phyloP scores from a whole-genome alignment of 1,284 basidiomycete species.

The Phlebopus sp. region DNA sequence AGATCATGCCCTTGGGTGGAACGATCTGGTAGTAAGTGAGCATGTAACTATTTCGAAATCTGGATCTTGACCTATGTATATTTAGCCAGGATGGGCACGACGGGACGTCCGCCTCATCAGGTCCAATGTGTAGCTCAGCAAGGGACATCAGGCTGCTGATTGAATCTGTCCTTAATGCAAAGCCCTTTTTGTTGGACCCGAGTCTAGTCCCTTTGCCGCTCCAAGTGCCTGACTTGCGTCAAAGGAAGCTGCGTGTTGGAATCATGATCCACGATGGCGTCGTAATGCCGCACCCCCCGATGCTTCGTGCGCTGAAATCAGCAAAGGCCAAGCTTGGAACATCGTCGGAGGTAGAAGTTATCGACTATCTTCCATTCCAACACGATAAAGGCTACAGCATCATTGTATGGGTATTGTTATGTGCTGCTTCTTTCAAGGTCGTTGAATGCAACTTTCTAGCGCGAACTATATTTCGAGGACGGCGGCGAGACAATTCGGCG shows the following conservation, averaged over 20 bases:
- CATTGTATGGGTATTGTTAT: slow-evolving; percentile 26
- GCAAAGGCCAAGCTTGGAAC: slow-evolving; percentile 36
- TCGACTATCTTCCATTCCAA: slow-evolving; percentile 38
- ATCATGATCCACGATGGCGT: slow-evolving; percentile 47
- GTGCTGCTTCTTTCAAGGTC: not conserved
- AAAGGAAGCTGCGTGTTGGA: slow-evolving; percentile 39
- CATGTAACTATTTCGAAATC: slow-evolving; percentile 29
- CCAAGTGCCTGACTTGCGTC: slow-evolving; percentile 18
- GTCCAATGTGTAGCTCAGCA: slow-evolving; percentile 39
- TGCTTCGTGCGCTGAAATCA: slow-evolving; percentile 38
- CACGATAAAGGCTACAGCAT: slow-evolving; percentile 36
- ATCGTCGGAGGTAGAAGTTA: slow-evolving; percentile 39
- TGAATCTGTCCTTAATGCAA: slow-evolving; percentile 35
- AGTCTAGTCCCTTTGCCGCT: slow-evolving; percentile 41
- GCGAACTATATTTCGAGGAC: slow-evolving; percentile 19
- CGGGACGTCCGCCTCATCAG: slow-evolving; percentile 28
- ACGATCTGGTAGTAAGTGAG: slow-evolving; percentile 26
- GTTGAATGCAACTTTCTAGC: too few relatives aligned
- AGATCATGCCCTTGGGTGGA: slow-evolving; percentile 36
- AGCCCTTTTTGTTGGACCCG: slow-evolving; percentile 44
- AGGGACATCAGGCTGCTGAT: slow-evolving; percentile 44
- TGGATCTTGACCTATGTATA: not conserved
- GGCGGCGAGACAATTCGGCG: slow-evolving; percentile 22
- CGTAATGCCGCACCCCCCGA: slow-evolving; percentile 45
- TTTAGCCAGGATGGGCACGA: slow-evolving; percentile 37